Conservation (phyloP, 1,139 yeast species). For the Suhomyces maxii region DNA sequence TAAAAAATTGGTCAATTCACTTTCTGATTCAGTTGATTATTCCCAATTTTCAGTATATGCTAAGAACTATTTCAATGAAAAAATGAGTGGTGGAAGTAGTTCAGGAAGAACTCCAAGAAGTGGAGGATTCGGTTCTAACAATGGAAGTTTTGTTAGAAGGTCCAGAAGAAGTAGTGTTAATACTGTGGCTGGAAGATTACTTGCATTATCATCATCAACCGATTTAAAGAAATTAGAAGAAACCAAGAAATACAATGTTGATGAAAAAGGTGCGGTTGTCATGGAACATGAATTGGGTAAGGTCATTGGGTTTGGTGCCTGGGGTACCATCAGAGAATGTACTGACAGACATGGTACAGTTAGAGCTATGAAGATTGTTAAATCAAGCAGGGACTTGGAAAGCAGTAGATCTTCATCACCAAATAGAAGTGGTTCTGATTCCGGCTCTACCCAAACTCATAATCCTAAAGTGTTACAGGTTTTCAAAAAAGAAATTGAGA, state of each 20-base stretch:
- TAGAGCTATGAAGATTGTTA: slow-evolving; percentile 78
- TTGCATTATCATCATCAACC: slow-evolving; percentile 41
- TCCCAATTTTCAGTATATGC: slow-evolving; percentile 48
- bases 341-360: slow-evolving; percentile 40
- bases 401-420: slow-evolving; percentile 8
- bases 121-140: slow-evolving; percentile 20
- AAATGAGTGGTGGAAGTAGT: slow-evolving; percentile 13
- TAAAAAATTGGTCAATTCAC: slow-evolving; percentile 53
- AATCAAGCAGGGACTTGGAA: slow-evolving; percentile 44
- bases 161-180: slow-evolving; percentile 36
- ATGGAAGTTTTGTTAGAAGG: slow-evolving; percentile 30
- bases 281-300: slow-evolving; percentile 66
- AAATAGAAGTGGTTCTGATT: slow-evolving; percentile 11
- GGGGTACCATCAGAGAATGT: slow-evolving; percentile 88
- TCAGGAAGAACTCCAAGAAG: slow-evolving; percentile 23
- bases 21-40: slow-evolving; percentile 57
- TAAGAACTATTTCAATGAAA: slow-evolving; percentile 29
- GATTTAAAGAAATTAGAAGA: slow-evolving; percentile 34
- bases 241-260: slow-evolving; percentile 37
- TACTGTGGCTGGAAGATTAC: slow-evolving; percentile 45
- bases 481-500: slow-evolving; percentile 67
- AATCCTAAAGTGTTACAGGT: slow-evolving; percentile 43
- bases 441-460: slow-evolving; percentile 11
- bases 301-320: slow-evolving; percentile 88
- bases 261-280: slow-evolving; percentile 62